A percentile compares a stretch with the other conserved stretches of the same genome.
phyloP scores from a whole-genome alignment of 2,329 filamentous ascomycete genomes.

The Didymella exigua region DNA sequence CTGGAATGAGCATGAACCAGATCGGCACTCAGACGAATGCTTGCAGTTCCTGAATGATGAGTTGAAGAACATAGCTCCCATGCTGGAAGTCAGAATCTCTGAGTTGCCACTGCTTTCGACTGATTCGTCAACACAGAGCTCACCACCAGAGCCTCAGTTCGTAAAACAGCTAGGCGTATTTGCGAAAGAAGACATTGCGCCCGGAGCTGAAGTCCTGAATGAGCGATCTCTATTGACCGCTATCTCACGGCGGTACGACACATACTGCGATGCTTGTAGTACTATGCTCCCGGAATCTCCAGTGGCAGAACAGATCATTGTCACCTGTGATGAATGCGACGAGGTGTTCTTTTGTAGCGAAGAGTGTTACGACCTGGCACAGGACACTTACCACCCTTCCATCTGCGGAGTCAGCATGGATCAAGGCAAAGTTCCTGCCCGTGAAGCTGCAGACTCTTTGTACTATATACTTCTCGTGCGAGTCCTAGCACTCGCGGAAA shows the following conservation, averaged over 20 bases:
- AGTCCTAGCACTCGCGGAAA: slow-evolving; percentile 65
- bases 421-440: slow-evolving; percentile 60
- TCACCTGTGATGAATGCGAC: slow-evolving; percentile 61
- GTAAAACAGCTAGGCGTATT: slow-evolving; percentile 88
- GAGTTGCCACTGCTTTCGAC: slow-evolving; percentile 70
- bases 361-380: slow-evolving; percentile 61
- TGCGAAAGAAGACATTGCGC: slow-evolving; percentile 77
- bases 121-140: slow-evolving; percentile 32
- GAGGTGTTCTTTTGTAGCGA: slow-evolving; percentile 66
- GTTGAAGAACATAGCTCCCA: slow-evolving; percentile 73
- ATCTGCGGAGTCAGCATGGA: slow-evolving; percentile 63
- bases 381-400: slow-evolving; percentile 62
- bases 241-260: slow-evolving; percentile 84
- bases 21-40: slow-evolving; percentile 59
- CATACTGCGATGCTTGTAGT: slow-evolving; percentile 89
- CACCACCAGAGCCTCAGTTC: slow-evolving; percentile 59
- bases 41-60: slow-evolving; percentile 74
- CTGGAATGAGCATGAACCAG: slow-evolving; percentile 66
- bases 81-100: slow-evolving; percentile 78
- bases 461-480: slow-evolving; percentile 66
- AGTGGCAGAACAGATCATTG: slow-evolving; percentile 30
- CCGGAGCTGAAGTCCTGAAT: slow-evolving; percentile 76
- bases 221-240: slow-evolving; percentile 89
- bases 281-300: slow-evolving; percentile 63
- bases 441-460: slow-evolving; percentile 64